Conservation (phyloP, 768 basidiomycete genomes). For the Candolleomyces eurysporus region DNA sequence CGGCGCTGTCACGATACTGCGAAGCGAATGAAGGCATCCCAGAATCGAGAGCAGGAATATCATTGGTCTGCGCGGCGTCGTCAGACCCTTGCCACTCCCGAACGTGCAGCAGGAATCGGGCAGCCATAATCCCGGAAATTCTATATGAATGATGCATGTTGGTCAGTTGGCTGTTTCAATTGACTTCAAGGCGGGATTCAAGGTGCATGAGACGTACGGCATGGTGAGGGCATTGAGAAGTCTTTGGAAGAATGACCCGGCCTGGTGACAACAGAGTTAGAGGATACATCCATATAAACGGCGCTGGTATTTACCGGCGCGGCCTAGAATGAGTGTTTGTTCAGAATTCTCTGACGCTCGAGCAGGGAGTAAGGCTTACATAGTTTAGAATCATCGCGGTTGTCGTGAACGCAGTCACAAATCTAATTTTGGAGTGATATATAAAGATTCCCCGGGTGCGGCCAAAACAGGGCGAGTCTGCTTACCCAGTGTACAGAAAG, state of each 20-base stretch:
- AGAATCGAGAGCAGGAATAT: no score
- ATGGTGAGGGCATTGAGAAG: conserved; percentile 8
- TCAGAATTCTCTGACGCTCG: background rate
- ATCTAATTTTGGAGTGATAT: background rate
- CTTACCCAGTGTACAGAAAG: conserved; percentile 5
- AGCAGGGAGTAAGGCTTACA: background rate
- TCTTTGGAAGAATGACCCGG: conserved; percentile 7
- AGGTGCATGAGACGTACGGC: background rate
- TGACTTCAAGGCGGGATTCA: background rate
- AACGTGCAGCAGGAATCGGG: conserved; percentile 9
- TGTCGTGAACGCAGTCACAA: conserved; percentile 6
- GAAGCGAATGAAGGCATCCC: no score
- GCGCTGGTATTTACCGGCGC: conserved; percentile 1
- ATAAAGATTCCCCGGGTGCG: no score
- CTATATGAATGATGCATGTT: background rate
- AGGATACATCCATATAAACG: background rate
- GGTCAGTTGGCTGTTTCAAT: background rate
- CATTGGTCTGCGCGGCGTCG: background rate
- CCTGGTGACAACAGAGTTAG: background rate
- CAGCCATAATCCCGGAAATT: conserved; percentile 7
- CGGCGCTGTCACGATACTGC: no score
- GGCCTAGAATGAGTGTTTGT: background rate
- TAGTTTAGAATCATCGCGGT: conserved; percentile 9
- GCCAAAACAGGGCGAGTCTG: background rate
- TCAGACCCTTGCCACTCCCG: conserved; percentile 4